Evolutionary conservation across 2,329 filamentous ascomycete species (phyloP), one percentile per base, ranked within the genome.

Genomic region (Pezicula rhizophila): DNA sequence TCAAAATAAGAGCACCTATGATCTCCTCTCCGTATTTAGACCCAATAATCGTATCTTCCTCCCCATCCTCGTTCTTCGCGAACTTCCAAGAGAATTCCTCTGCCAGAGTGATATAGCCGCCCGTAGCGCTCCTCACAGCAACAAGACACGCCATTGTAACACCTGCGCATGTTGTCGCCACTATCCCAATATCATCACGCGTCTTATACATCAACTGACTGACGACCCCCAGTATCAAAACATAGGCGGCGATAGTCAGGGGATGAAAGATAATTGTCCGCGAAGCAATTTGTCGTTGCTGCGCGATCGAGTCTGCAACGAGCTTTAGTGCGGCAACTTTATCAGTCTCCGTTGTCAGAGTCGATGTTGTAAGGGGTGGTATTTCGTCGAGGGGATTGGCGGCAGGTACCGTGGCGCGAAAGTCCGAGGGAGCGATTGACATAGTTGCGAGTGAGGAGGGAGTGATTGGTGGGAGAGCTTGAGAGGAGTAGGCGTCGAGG

Each of bases 251-350:
- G 12, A 83, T 62, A 44, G 74, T 71, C 20, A 78, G 64, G 0
- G 79, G 80, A 67, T 89, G 81, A 58, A 78, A 79, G 52, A 87
- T 72, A 50, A 93, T 70, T 53, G 79, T 70, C 47, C 72, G 70
- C 38, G 82, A 79, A 17, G 87, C 81, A 8, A 77, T 69, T 63
- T 89, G 84, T 53, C 85, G 82, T 72, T 93, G 89, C 68, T 95
- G 85, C 33, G 88, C 87, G 44, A 95, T 79, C 50, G 84, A 89
- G 67, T 92, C 88, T 52, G 89, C 85, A 35, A 95, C 76, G 17
- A 95, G 78, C 54, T 79, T 78, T 45, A 95, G 73, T 15, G 84
- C 84, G 48, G 81, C 76, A 54, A 82, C 69, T 62, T 84, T 82
- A 64, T 90, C 85, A 45, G 73, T 64, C 44, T 79, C 70, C 44